phyloP scores from a whole-genome alignment of 2,329 filamentous ascomycete species.

The Cladosporium sp. region DNA sequence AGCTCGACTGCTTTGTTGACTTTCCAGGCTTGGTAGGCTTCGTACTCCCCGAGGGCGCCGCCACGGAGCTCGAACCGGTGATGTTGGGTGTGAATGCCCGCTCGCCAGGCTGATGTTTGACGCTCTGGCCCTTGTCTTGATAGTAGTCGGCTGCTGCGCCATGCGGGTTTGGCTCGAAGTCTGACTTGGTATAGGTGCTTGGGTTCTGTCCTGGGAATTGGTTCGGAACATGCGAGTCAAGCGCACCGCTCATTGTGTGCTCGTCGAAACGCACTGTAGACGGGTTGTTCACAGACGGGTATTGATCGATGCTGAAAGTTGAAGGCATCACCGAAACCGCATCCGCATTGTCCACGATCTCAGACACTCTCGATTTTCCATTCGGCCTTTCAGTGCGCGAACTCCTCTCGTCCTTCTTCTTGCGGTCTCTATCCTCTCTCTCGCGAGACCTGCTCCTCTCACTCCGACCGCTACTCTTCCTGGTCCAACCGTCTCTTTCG shows the following conservation, averaged over 20 bases:
- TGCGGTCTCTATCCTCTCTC: conserved; percentile 26
- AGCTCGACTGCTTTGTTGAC: conserved; percentile 24
- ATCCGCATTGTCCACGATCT: conserved; percentile 18
- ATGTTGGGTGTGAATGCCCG: conserved; percentile 50
- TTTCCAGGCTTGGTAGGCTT: conserved; percentile 41
- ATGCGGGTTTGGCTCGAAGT: conserved; percentile 49
- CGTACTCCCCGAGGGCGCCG: conserved; percentile 25
- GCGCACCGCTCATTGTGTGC: conserved; percentile 35
- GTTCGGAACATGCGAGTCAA: conserved; percentile 35
- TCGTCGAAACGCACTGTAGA: conserved; percentile 20
- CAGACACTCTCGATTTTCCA: conserved; percentile 24
- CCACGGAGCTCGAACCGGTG: conserved; percentile 17
- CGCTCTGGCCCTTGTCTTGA: conserved; percentile 63
- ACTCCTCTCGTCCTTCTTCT: conserved; percentile 24
- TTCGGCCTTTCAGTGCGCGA: conserved; percentile 25
- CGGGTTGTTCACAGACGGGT: conserved; percentile 34
- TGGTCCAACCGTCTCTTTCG: conserved; percentile 22
- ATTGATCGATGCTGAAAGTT: conserved; percentile 36
- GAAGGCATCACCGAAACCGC: conserved; percentile 32
- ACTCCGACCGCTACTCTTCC: conserved; percentile 36
- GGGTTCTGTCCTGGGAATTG: conserved; percentile 64
- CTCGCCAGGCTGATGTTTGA: conserved; percentile 61
- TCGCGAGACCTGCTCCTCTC: conserved; percentile 33
- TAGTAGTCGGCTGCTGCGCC: conserved; percentile 65
- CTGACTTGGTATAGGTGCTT: conserved; percentile 43